phyloP scores from a whole-genome alignment of 1,139 yeast species.

The Candida tropicalis region DNA sequence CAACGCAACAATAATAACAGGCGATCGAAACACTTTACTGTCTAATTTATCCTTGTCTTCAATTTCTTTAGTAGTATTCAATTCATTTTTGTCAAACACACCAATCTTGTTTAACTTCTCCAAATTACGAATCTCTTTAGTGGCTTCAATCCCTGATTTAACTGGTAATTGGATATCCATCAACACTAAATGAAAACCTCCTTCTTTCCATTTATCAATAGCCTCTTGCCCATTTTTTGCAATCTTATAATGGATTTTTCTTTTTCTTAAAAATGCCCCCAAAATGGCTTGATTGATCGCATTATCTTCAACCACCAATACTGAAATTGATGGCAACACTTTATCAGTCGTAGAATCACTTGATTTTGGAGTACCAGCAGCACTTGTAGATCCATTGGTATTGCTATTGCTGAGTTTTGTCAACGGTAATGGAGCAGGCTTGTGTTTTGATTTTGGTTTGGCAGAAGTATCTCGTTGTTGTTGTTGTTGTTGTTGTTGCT shows the following conservation, averaged over 20 bases:
- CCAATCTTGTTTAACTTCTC: slow-evolving; percentile 85
- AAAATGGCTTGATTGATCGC: slow-evolving; percentile 91
- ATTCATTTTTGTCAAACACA: slow-evolving; percentile 59
- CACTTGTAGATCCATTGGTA: not conserved
- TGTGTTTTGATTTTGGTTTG: slow-evolving; percentile 1
- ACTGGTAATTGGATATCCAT: slow-evolving; percentile 63
- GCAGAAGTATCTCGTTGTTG: not conserved
- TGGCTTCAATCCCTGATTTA: slow-evolving; percentile 54
- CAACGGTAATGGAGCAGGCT: slow-evolving; percentile 3
- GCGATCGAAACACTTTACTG: slow-evolving; percentile 68
- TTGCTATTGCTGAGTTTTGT: not conserved
- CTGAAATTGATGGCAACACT: slow-evolving; percentile 80
- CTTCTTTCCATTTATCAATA: slow-evolving; percentile 39
- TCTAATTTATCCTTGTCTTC: slow-evolving; percentile 52
- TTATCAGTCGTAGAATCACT: slow-evolving; percentile 40
- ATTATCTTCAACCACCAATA: slow-evolving; percentile 93
- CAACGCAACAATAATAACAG: slow-evolving; percentile 93
- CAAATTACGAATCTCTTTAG: slow-evolving; percentile 57
- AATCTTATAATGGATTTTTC: slow-evolving; percentile 80
- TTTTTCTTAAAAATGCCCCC: slow-evolving; percentile 87
- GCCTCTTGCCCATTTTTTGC: slow-evolving; percentile 60
- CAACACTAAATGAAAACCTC: slow-evolving; percentile 50
- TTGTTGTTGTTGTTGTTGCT: not conserved
- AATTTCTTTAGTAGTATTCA: slow-evolving; percentile 25
- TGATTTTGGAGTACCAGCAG: slow-evolving; percentile 3